phyloP scores from a whole-genome alignment of 805 yeast genomes.

The Candida maris region DNA sequence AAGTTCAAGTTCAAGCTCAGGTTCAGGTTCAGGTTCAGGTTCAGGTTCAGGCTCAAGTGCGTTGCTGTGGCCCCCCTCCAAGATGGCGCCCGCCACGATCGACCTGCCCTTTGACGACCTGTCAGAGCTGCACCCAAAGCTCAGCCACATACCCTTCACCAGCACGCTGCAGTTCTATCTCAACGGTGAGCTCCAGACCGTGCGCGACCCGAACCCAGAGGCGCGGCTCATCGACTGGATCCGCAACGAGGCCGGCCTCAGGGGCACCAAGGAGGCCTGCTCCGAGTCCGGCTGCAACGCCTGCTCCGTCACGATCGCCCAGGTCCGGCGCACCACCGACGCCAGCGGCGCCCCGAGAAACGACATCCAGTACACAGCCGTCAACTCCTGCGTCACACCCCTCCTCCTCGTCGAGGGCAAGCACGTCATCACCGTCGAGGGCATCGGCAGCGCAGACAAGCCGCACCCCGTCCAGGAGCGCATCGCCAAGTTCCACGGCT shows the following conservation, averaged over 20 bases:
- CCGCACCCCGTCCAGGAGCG: slow-evolving; percentile 50
- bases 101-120: slow-evolving; percentile 16
- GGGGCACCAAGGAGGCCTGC: slow-evolving; percentile 47
- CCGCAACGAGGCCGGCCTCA: slow-evolving; percentile 33
- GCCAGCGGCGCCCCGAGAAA: slow-evolving; percentile 13
- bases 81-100: slow-evolving; percentile 26
- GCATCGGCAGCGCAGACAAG: slow-evolving; percentile 37
- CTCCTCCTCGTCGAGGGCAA: slow-evolving; percentile 42
- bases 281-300: slow-evolving; percentile 53
- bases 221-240: slow-evolving; percentile 42
- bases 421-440: slow-evolving; percentile 45
- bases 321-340: slow-evolving; percentile 23
- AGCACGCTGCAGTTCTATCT: slow-evolving; percentile 33
- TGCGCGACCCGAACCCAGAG: slow-evolving; percentile 40
- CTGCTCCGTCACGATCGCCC: slow-evolving; percentile 42
- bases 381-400: slow-evolving; percentile 47
- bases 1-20: too few relatives aligned
- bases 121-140: slow-evolving; percentile 20
- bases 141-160: slow-evolving; percentile 26
- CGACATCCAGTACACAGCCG: slow-evolving; percentile 34
- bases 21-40: too few relatives aligned
- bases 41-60: too few relatives aligned
- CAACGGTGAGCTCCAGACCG: slow-evolving; percentile 36
- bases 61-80: too few relatives aligned
- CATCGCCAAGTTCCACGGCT: slow-evolving; percentile 45